Conservation (phyloP, 768 basidiomycete genomes). For the Astraeus odoratus region DNA sequence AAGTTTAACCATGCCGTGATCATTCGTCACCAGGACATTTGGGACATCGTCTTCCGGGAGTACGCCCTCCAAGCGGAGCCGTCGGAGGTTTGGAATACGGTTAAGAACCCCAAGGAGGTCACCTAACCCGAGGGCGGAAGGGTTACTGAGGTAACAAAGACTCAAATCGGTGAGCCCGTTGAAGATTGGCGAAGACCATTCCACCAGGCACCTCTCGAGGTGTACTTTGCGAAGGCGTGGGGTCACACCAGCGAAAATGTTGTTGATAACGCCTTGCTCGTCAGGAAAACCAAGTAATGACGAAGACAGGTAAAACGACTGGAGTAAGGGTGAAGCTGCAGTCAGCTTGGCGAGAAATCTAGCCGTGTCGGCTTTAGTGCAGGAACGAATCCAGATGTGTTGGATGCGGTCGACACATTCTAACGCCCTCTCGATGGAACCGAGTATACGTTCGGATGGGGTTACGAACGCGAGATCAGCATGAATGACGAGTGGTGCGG, state of each 20-base stretch:
- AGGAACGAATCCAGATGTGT: constrained; percentile 17
- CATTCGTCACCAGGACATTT: neutral
- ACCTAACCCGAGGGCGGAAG: constrained; percentile 23
- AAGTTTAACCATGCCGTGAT: neutral
- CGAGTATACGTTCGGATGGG: constrained; percentile 18
- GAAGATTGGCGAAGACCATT: constrained; percentile 32
- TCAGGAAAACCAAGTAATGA: constrained; percentile 12
- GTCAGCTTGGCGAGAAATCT: constrained; percentile 21
- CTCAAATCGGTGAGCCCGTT: constrained; percentile 31
- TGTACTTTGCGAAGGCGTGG: constrained; percentile 31
- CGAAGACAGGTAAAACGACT: constrained; percentile 21
- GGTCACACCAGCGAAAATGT: constrained; percentile 26
- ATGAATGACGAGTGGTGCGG: constrained; percentile 22
- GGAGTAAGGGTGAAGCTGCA: constrained; percentile 27
- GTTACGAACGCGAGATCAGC: constrained; percentile 22
- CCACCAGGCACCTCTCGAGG: constrained; percentile 28
- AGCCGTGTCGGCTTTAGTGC: constrained; percentile 17
- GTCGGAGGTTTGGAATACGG: constrained; percentile 27
- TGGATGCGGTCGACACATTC: constrained; percentile 29
- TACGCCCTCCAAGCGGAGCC: constrained; percentile 30
- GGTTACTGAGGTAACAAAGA: constrained; percentile 22
- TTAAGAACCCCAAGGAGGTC: constrained; percentile 29
- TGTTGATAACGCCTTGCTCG: constrained; percentile 17
- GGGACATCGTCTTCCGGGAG: constrained; percentile 18
- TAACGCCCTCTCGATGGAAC: constrained; percentile 25